phyloP scores from a whole-genome alignment of 2,329 filamentous ascomycete species.

The Alternaria conjuncta region DNA sequence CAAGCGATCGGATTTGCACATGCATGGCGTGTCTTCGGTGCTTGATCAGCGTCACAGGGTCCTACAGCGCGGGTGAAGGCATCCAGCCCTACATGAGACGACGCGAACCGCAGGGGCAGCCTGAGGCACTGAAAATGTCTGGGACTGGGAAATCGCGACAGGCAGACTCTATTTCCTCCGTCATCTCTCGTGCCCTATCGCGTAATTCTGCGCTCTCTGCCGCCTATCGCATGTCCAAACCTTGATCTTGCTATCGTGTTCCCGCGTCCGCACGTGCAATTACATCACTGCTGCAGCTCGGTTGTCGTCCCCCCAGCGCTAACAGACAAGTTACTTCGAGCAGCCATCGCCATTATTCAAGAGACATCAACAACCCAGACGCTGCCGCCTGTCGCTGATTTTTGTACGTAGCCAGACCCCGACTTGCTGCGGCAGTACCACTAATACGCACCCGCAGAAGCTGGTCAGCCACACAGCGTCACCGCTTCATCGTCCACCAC shows the following conservation, averaged over 20 bases:
- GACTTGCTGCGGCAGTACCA: background rate
- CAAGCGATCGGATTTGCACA: background rate
- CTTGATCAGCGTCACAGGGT: background rate
- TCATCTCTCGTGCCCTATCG: background rate
- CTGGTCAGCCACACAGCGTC: constrained; percentile 5
- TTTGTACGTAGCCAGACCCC: constrained; percentile 2
- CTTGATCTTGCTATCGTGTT: constrained; percentile 15
- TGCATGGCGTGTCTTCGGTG: background rate
- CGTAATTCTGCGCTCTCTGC: background rate
- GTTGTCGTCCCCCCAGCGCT: constrained; percentile 22
- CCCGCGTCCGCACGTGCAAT: constrained; percentile 37
- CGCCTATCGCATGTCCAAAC: constrained; percentile 8
- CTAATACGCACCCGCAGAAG: constrained; percentile 1
- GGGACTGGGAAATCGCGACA: background rate
- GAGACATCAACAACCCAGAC: constrained; percentile 17
- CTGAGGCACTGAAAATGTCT: constrained; percentile 1
- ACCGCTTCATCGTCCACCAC: constrained; percentile 9
- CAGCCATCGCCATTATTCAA: constrained; percentile 17
- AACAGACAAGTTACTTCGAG: constrained; percentile 13
- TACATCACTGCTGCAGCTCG: constrained; percentile 35
- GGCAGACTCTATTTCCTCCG: background rate
- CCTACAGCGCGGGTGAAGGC: background rate
- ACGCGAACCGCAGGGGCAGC: constrained; percentile 2
- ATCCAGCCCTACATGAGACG: background rate
- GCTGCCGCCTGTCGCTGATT: constrained; percentile 3